Evolutionary conservation across 805 yeast species (phyloP), one percentile per base, ranked within the genome.

Genomic region (Soucietia sequanensis): DNA sequence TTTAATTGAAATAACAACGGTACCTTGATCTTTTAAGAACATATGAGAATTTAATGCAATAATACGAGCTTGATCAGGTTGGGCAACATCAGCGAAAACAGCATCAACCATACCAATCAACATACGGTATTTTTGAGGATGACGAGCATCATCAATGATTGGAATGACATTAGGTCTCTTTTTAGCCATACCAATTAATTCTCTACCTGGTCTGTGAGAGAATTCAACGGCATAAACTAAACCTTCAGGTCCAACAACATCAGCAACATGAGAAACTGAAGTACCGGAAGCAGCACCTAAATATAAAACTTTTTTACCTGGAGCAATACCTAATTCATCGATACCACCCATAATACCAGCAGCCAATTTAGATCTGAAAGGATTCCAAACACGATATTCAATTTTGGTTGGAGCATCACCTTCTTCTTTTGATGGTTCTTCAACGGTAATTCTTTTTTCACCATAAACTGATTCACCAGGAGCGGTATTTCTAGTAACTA

Each of bases 311-410:
- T 93, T 93, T 75, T 86, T 88, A 62, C 99, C 99, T 59, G 99
- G 99, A 38, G 86, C 95, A 69, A 93, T 85, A 76, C 89, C 95
- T 54, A 93, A 72, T 73, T 93, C 97, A 65, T 91, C 99, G 53
- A 93, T 72, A 84, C 99, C 99, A 73, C 99, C 99, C 88, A 93
- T 86, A 52, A 93, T 87, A 85, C 99, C 99, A 45, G 99, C 99
- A 64, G 99, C 99, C 74, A 93, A 76, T 80, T 93, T 93, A 41
- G 98, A 91, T 82, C 99, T 85, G 85, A 93, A 93, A 46, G 99
- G 99, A 73, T 93, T 93, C 99, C 99, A 93, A 52, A 93, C 99
- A 80, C 99, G 90, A 82, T 93, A 93, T 76, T 93, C 99, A 43
- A 81, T 78, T 77, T 93, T 93, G 59, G 97, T 89, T 48, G 93